A percentile compares a stretch with the other conserved stretches of the same genome.
phyloP scores from a whole-genome alignment of 805 yeast species.

The Starmerella bombi region DNA sequence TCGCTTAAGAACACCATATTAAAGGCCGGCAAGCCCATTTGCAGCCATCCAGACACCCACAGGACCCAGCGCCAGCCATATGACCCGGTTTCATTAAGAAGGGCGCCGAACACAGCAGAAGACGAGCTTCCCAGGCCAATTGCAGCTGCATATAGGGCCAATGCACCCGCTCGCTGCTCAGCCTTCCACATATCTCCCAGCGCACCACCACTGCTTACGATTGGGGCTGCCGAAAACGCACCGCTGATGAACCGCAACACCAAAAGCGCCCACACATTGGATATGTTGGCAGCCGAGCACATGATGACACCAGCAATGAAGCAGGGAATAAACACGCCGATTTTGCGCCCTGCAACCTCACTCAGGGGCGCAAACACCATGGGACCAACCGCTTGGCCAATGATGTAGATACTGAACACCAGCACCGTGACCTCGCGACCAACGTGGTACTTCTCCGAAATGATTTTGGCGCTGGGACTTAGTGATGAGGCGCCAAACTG shows the following conservation, averaged over 20 bases:
- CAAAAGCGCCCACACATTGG: conserved; percentile 30
- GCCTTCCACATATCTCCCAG: conserved; percentile 47
- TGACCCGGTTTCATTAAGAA: conserved; percentile 29
- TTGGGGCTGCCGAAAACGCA: conserved; percentile 50
- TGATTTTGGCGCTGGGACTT: conserved; percentile 38
- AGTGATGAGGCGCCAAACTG: conserved; percentile 42
- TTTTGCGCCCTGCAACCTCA: conserved; percentile 44
- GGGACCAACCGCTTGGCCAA: conserved; percentile 53
- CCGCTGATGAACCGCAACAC: conserved; percentile 44
- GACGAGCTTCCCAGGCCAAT: conserved; percentile 33
- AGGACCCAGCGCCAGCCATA: conserved; percentile 48
- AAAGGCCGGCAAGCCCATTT: conserved; percentile 26
- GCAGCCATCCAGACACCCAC: conserved; percentile 38
- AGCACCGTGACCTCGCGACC: conserved; percentile 36
- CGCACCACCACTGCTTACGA: conserved; percentile 50
- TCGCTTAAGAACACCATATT: conserved; percentile 31
- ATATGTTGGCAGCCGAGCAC: conserved; percentile 30
- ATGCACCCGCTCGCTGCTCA: conserved; percentile 40
- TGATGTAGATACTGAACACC: conserved; percentile 41
- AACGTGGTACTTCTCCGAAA: conserved; percentile 36
- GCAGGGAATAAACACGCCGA: conserved; percentile 38
- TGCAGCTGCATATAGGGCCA: conserved; percentile 37
- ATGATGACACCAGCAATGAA: conserved; percentile 36
- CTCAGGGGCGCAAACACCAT: conserved; percentile 46
- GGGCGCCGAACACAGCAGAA: conserved; percentile 35